Evolutionary conservation across 2,329 filamentous ascomycete genomes (phyloP).

Genomic region (Fusarium lyarnte): DNA sequence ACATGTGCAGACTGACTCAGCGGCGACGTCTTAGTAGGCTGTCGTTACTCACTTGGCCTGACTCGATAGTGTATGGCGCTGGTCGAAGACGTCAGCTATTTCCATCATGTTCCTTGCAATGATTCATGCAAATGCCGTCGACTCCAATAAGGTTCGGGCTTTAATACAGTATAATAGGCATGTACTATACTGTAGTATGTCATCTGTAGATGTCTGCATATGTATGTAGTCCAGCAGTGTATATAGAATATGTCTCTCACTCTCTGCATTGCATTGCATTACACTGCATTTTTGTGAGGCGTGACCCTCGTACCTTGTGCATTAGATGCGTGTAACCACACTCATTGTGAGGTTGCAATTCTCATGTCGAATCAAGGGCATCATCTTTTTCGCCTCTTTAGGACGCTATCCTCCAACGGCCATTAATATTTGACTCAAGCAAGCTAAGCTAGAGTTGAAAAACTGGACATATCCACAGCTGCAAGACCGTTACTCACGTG

Average conservation of each 20-base stretch:
- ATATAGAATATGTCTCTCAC: background rate
- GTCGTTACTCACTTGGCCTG: background rate
- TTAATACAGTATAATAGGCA: background rate
- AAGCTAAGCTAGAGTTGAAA: background rate
- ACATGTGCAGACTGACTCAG: background rate
- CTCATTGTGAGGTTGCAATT: background rate
- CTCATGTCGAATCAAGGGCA: background rate
- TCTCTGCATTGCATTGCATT: background rate
- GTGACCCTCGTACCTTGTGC: constrained; percentile 11
- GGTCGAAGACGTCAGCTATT: background rate
- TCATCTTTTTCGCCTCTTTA: background rate
- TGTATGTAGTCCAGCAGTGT: background rate
- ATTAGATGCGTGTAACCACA: constrained; percentile 28
- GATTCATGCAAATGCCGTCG: background rate
- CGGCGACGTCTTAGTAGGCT: background rate
- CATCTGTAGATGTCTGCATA: background rate
- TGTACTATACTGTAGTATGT: background rate
- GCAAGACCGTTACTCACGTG: constrained; percentile 24
- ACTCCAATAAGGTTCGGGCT: background rate
- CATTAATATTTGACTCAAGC: background rate
- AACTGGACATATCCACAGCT: background rate
- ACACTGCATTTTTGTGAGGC: background rate
- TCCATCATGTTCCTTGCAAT: background rate
- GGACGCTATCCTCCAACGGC: background rate
- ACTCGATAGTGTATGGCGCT: background rate